These are phyloP conservation scores for Leptodermis oblonga DNA, from an alignment of 257 asterid species.

Conservation along the genomic window DNA sequence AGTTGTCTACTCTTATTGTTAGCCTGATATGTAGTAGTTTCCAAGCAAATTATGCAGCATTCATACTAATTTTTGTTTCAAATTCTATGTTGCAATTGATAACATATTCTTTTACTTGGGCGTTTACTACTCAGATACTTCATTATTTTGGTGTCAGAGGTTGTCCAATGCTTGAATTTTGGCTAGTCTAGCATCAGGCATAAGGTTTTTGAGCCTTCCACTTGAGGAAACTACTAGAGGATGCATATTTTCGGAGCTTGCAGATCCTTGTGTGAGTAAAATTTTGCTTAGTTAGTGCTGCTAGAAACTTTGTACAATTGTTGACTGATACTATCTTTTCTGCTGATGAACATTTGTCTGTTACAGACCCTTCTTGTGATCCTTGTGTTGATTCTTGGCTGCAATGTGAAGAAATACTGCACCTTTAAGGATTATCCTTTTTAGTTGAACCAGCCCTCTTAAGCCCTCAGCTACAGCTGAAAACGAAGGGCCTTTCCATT, in stretches of 20 bases:
- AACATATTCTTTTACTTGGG: not conserved
- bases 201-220: not conserved
- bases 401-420: constrained; percentile 5
- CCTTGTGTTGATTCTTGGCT: constrained; percentile 3
- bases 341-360: constrained; percentile 12
- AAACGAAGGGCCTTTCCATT: not conserved
- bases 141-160: not conserved
- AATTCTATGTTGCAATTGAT: not conserved
- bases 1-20: not conserved
- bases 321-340: not conserved
- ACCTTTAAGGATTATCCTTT: no score
- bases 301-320: not conserved
- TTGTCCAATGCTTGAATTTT: not conserved
- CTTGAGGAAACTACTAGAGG: not conserved
- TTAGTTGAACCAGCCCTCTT: not conserved
- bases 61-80: not conserved
- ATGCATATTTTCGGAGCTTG: not conserved
- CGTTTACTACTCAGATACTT: not conserved
- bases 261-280: not conserved
- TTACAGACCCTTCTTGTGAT: not conserved
- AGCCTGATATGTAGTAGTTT: not conserved
- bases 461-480: not conserved
- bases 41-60: not conserved
- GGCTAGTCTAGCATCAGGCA: not conserved
- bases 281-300: not conserved